Evolutionary conservation across 306 rosid genomes (phyloP), one percentile per base, ranked within the genome.

Genomic region (Luffa aegyptiaca): DNA sequence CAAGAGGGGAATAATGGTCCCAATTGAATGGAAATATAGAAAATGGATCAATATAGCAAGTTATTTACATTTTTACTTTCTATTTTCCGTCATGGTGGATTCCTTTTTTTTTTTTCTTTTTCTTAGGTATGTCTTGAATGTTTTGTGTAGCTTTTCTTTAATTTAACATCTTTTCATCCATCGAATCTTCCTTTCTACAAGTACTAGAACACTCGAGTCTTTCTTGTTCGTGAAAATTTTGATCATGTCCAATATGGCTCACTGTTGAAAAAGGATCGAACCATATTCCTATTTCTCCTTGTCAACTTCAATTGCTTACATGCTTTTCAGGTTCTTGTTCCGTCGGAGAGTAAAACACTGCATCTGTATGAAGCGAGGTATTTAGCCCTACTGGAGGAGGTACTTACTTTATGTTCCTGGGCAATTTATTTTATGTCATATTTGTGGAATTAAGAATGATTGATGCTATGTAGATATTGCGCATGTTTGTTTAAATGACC

Each of bases 311-410:
- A 10, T 68, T 72, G 10, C 13, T 16, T 76, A 16, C 35, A 1
- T 16, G 41, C 20, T 10, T 41, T 31, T 4, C 79, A 88, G 90
- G 87, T 85, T 80, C 87, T 85, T 55, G 86, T 85, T 78, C 90
- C 90, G 33, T 69, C 90, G 3, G 88, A 87, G 84, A 81, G 72
- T 46, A 87, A 85, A 62, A 81, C 88, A 7, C 52, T 85, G 59
- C 90, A 85, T 79, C 76, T 87, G 5, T 87, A 81, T 64, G 90
- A 85, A 85, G 90, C 90, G 52, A 85, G 90, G 64, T 87, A 85
- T 76, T 79, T 87, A 20, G 79, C 87, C 76, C 80, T 87, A 49
- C 79, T 87, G 33, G 87, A 83, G 41, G 87, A 87, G 88, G 90
- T 87, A 83, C 41, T 55, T 10, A 20, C 53, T 42, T 48, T 33